A percentile compares a stretch with the other conserved stretches of the same genome.
Evolutionary conservation across 495 filamentous ascomycete genomes (phyloP).

Genomic region (Penicillium cataractarum): DNA sequence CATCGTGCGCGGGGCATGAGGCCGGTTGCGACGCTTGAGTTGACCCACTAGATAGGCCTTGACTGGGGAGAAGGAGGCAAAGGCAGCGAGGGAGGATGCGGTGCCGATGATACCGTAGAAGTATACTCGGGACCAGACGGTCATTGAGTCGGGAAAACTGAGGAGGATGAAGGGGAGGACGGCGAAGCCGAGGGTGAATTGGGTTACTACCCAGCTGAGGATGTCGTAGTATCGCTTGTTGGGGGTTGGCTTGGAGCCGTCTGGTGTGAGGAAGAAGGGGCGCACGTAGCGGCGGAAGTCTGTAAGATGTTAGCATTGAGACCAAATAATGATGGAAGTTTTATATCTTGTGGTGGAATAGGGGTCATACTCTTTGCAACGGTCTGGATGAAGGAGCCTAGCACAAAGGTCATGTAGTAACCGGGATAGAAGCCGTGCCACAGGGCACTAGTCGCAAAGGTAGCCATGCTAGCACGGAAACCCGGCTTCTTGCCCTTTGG

Average conservation of each 20-base stretch:
- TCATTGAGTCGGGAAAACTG: constrained; percentile 63
- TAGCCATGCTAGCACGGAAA: constrained; percentile 91
- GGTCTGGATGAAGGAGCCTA: constrained; percentile 88
- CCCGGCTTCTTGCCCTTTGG: constrained; percentile 95
- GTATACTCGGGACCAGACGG: constrained; percentile 83
- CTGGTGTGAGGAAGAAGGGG: constrained; percentile 87
- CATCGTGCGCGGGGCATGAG: constrained; percentile 30
- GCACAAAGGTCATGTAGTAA: constrained; percentile 89
- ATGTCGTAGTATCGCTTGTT: constrained; percentile 88
- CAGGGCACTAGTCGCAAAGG: constrained; percentile 89
- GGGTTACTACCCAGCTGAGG: constrained; percentile 76
- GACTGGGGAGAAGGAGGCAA: constrained; percentile 79
- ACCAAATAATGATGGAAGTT: background rate
- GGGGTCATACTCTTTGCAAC: constrained; percentile 80
- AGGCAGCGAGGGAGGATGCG: constrained; percentile 67
- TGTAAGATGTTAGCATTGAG: constrained; percentile 33
- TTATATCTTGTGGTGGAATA: constrained; percentile 10
- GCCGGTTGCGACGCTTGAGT: constrained; percentile 60
- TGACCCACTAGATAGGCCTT: constrained; percentile 61
- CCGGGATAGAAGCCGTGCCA: constrained; percentile 99
- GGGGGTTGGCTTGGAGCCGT: constrained; percentile 63
- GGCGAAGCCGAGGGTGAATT: constrained; percentile 80
- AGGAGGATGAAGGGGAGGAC: constrained; percentile 84
- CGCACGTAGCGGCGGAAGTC: constrained; percentile 88
- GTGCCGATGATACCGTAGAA: constrained; percentile 80